A percentile compares a stretch with the other conserved stretches of the same genome.
Conservation (phyloP, 116 monocot genomes). For the Iris pallida region DNA sequence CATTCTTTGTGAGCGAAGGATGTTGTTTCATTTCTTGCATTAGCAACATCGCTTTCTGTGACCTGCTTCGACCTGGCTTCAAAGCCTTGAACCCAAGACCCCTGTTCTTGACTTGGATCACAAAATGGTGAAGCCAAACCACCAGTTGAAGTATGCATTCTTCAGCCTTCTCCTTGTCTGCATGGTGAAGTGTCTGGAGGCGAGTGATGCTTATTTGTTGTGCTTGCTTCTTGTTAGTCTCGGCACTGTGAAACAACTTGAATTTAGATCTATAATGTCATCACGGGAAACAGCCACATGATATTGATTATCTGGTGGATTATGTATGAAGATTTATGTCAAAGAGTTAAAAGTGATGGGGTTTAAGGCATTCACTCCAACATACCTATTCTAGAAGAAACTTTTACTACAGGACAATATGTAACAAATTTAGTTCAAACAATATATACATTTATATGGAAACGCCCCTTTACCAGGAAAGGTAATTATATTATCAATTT, state of each 20-base stretch:
- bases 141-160: conserved; percentile 59
- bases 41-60: background rate
- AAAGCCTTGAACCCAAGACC: conserved; percentile 37
- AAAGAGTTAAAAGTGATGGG: no score
- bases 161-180: conserved; percentile 67
- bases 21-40: conserved; percentile 6
- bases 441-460: no score
- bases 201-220: conserved; percentile 25
- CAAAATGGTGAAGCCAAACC: conserved; percentile 69
- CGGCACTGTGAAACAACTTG: conserved; percentile 32
- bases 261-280: background rate
- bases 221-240: conserved; percentile 38
- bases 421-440: no score
- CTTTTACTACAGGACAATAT: no score
- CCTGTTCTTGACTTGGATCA: conserved; percentile 54
- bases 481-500: no score
- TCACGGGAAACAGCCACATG: no score
- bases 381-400: no score
- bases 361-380: no score
- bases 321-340: no score
- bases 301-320: no score
- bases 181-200: conserved; percentile 77
- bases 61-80: conserved; percentile 7
- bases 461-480: no score
- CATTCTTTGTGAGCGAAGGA: background rate